Percentiles rank a stretch among this genome's conserved stretches.
These are phyloP conservation scores for Tuber magnatum DNA, from an alignment of 495 filamentous ascomycete genomes.

Conservation along the genomic window DNA sequence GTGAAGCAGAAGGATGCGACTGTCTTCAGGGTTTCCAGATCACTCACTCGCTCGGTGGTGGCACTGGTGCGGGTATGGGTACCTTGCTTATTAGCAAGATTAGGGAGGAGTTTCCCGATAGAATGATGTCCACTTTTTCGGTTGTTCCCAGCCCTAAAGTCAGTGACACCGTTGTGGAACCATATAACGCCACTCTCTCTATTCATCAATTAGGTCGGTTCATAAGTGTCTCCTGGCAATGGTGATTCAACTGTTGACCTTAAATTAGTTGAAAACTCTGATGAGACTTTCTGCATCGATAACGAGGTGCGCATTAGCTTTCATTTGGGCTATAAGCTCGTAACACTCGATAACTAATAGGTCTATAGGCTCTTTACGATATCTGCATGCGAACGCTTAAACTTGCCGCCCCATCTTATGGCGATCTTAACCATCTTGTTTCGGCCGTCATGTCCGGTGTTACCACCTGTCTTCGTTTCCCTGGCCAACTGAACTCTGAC, in stretches of 20 bases:
- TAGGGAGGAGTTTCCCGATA: slow-evolving; percentile 99
- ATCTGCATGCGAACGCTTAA: slow-evolving; percentile 99
- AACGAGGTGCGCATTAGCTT: slow-evolving; percentile 61
- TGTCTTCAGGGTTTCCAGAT: slow-evolving; percentile 99
- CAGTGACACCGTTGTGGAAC: slow-evolving; percentile 98
- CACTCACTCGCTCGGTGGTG: slow-evolving; percentile 99
- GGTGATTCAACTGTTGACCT: slow-evolving; percentile 3
- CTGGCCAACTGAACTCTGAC: slow-evolving; percentile 98
- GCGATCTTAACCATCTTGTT: slow-evolving; percentile 98
- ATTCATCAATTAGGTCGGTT: slow-evolving; percentile 71
- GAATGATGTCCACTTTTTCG: slow-evolving; percentile 99
- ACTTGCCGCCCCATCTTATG: slow-evolving; percentile 94
- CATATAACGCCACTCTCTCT: slow-evolving; percentile 98
- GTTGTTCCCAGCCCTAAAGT: slow-evolving; percentile 98
- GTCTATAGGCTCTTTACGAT: slow-evolving; percentile 76
- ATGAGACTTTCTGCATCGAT: slow-evolving; percentile 99
- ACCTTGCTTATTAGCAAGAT: slow-evolving; percentile 99
- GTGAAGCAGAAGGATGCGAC: slow-evolving; percentile 97
- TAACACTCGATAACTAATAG: neutral
- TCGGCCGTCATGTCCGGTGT: slow-evolving; percentile 99
- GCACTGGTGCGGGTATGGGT: slow-evolving; percentile 99
- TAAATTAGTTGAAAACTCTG: slow-evolving; percentile 81
- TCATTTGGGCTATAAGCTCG: neutral
- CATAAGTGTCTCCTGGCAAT: neutral
- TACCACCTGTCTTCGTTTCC: slow-evolving; percentile 97